Evolutionary conservation across 176 grass and related monocot genomes (phyloP).

Genomic region (Ampelocalamus luodianensis): DNA sequence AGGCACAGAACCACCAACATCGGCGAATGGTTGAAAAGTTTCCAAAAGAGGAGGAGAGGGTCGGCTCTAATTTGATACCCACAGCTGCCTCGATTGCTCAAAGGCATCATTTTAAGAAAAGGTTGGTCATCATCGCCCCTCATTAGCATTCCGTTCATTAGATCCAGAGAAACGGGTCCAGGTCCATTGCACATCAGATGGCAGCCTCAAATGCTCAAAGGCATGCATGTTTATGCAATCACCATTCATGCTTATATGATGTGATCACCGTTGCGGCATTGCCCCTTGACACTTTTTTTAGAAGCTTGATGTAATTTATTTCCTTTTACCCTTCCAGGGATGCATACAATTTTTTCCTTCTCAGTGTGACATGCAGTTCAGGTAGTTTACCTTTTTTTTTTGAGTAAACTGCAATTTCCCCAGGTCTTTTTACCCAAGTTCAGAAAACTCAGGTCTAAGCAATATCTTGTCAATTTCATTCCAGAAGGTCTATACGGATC

Average conservation of each 20-base stretch:
- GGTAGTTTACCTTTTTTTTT: too few relatives aligned
- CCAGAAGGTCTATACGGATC: too few relatives aligned
- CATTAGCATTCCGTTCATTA: background rate
- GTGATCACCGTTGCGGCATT: background rate
- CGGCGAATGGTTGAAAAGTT: background rate
- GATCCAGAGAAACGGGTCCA: background rate
- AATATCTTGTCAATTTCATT: too few relatives aligned
- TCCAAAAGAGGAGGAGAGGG: background rate
- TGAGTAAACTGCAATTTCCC: too few relatives aligned
- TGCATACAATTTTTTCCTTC: too few relatives aligned
- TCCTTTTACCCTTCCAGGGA: too few relatives aligned
- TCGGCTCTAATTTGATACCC: constrained; percentile 10
- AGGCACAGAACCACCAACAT: background rate
- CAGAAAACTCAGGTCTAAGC: too few relatives aligned
- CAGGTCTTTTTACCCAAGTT: too few relatives aligned
- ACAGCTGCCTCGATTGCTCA: constrained; percentile 25
- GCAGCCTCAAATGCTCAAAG: background rate
- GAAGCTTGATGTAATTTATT: too few relatives aligned
- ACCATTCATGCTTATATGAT: background rate
- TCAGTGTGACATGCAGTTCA: too few relatives aligned
- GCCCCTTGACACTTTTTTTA: too few relatives aligned
- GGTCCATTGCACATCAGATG: background rate
- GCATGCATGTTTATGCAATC: background rate
- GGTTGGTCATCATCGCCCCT: constrained; percentile 28
- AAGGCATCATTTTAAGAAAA: constrained; percentile 16